phyloP scores from a whole-genome alignment of 306 rosid species.

The Vigna mungo region DNA sequence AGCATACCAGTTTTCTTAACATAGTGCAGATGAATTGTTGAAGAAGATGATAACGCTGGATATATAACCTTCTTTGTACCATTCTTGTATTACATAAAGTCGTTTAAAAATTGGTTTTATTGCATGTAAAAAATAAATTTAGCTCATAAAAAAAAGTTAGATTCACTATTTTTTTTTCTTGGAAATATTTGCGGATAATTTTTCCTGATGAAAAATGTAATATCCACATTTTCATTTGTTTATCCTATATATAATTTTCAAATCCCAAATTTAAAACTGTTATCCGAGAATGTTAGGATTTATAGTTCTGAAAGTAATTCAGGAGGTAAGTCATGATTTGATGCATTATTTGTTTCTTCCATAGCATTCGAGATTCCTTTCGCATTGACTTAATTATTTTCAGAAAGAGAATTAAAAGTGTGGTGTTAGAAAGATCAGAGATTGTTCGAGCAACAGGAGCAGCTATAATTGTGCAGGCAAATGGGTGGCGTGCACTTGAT shows the following conservation, averaged over 20 bases:
- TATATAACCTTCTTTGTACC: too few species aligned
- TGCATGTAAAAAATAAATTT: too few species aligned
- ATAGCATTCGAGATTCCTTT: neutral
- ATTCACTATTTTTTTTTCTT: too few species aligned
- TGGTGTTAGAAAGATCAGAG: conserved; percentile 65
- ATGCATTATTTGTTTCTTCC: neutral
- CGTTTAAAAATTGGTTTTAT: too few species aligned
- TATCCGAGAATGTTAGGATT: neutral
- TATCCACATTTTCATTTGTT: neutral
- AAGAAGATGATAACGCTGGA: too few species aligned
- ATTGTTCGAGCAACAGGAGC: conserved; percentile 52
- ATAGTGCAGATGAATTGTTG: too few species aligned
- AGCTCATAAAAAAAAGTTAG: too few species aligned
- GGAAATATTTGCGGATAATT: too few species aligned
- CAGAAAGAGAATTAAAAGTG: conserved; percentile 58
- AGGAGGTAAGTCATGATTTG: neutral
- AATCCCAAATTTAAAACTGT: neutral
- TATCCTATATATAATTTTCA: neutral
- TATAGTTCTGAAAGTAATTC: neutral
- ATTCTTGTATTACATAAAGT: too few species aligned
- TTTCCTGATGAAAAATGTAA: neutral
- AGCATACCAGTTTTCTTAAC: too few species aligned
- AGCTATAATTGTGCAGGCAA: conserved; percentile 53
- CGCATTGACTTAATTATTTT: neutral
- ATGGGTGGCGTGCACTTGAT: conserved; percentile 71